Evolutionary conservation across 2,329 filamentous ascomycete species (phyloP).

Genomic region (Botrytis aclada): DNA sequence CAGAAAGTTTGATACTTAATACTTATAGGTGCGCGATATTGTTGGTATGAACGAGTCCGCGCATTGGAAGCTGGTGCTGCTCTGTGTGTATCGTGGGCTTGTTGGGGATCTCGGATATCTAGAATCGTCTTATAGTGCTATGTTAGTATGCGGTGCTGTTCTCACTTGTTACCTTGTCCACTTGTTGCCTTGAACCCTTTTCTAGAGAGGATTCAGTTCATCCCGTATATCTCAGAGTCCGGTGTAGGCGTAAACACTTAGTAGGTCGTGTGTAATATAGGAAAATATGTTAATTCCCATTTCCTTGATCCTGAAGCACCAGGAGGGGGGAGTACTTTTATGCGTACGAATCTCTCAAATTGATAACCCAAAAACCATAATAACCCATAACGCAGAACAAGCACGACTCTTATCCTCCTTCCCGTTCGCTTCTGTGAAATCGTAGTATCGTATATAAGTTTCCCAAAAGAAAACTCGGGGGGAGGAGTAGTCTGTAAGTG

Average conservation of each 20-base stretch:
- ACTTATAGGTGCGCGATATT: not conserved
- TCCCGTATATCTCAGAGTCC: fast-evolving
- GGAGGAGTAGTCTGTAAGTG: not conserved
- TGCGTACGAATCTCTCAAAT: too few species aligned
- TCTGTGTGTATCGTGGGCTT: not conserved
- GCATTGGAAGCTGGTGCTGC: not conserved
- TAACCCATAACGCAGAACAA: fast-evolving
- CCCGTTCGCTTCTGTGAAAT: not conserved
- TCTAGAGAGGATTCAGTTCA: fast-evolving
- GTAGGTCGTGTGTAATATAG: not conserved
- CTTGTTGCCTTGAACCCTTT: fast-evolving
- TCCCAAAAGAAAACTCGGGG: fast-evolving
- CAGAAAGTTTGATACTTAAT: fast-evolving
- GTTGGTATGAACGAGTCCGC: not conserved
- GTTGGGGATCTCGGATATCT: not conserved
- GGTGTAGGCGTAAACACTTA: fast-evolving
- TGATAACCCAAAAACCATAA: too few species aligned
- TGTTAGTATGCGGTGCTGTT: not conserved
- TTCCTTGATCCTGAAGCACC: too few species aligned
- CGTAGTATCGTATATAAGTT: not conserved
- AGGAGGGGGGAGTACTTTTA: fast-evolving
- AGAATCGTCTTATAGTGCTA: fast-evolving
- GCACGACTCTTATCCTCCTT: not conserved
- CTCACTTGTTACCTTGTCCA: too few species aligned
- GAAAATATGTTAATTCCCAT: not conserved